Evolutionary conservation across 805 yeast species (phyloP).

Genomic region (Tetrapisispora pingtungensis): DNA sequence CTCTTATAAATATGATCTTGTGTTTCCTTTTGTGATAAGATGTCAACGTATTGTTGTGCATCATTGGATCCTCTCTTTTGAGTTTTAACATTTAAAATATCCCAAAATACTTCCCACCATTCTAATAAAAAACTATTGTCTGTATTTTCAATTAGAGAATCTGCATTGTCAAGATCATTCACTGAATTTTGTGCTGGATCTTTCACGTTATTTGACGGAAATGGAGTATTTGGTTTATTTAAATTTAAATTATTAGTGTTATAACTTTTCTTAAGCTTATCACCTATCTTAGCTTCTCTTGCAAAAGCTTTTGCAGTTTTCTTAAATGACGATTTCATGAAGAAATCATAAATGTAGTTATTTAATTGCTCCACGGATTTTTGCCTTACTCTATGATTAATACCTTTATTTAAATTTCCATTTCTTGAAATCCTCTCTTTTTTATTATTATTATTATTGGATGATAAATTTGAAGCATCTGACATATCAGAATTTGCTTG

Average conservation of each 20-base stretch:
- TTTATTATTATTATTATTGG: neutral
- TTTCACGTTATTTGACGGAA: neutral
- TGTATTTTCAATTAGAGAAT: slow-evolving; percentile 43
- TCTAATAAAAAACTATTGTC: slow-evolving; percentile 82
- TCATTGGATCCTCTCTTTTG: slow-evolving; percentile 50
- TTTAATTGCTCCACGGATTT: slow-evolving; percentile 42
- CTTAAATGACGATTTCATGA: slow-evolving; percentile 60
- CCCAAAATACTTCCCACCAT: slow-evolving; percentile 98
- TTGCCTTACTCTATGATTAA: neutral
- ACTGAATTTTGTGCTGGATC: neutral
- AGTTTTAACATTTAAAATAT: slow-evolving; percentile 73
- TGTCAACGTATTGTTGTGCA: slow-evolving; percentile 64
- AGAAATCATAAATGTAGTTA: slow-evolving; percentile 79
- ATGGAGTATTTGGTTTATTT: neutral
- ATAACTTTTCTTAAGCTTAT: slow-evolving; percentile 1
- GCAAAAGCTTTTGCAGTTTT: slow-evolving; percentile 67
- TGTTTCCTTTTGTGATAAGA: slow-evolving; percentile 47
- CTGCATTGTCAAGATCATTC: neutral
- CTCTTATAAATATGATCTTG: slow-evolving; percentile 46
- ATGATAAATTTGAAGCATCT: neutral
- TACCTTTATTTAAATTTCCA: neutral
- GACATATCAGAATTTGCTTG: neutral
- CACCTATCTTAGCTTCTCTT: slow-evolving; percentile 58
- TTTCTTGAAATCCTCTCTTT: neutral
- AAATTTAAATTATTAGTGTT: neutral